These are phyloP conservation scores for Corylus avellana DNA, from an alignment of 306 rosid genomes.

Conservation along the genomic window DNA sequence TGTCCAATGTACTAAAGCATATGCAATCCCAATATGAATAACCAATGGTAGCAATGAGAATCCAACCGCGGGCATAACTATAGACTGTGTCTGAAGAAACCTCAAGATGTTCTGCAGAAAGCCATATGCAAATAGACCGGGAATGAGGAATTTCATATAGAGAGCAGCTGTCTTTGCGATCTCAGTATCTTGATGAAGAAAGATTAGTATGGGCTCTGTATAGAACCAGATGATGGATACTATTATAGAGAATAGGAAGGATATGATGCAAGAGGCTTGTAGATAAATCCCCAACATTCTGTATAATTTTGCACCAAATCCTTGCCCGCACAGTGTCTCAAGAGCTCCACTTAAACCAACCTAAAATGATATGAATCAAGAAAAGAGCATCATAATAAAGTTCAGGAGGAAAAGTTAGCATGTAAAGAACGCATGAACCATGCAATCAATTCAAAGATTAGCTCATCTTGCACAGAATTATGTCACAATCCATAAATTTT, in stretches of 20 bases:
- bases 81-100: conserved; percentile 75
- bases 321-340: conserved; percentile 89
- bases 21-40: conserved; percentile 49
- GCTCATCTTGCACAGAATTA: background rate
- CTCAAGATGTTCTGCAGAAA: conserved; percentile 69
- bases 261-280: conserved; percentile 74
- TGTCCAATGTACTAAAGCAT: conserved; percentile 53
- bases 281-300: conserved; percentile 68
- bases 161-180: conserved; percentile 56
- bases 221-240: conserved; percentile 62
- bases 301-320: conserved; percentile 66
- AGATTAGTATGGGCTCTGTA: conserved; percentile 55
- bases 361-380: conserved; percentile 34
- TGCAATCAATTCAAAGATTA: background rate
- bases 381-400: background rate
- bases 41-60: conserved; percentile 51
- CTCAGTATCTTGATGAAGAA: conserved; percentile 65
- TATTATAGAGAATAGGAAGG: conserved; percentile 49
- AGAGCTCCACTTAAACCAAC: conserved; percentile 84
- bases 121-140: conserved; percentile 68
- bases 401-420: background rate
- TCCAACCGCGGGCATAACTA: conserved; percentile 49
- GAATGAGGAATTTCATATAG: conserved; percentile 60
- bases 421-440: background rate
- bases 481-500: background rate